phyloP scores from a whole-genome alignment of 768 basidiomycete genomes.

The Trametes sanguinea region DNA sequence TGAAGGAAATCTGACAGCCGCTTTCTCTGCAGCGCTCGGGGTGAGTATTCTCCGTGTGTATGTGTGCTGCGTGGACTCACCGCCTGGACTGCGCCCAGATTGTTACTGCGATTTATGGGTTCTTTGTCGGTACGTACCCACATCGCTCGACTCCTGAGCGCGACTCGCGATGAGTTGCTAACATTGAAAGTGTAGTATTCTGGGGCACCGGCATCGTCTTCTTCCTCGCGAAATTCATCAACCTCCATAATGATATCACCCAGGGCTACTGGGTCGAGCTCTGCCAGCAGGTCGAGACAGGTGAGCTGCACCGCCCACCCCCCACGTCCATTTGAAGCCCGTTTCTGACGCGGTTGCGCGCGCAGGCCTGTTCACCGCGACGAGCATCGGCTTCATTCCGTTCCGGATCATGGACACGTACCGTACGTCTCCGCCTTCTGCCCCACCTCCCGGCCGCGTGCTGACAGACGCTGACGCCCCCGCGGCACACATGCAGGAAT shows the following conservation, averaged over 20 bases:
- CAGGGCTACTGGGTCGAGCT: conserved; percentile 86
- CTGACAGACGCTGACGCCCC: background rate
- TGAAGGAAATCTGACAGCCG: background rate
- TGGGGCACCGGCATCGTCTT: conserved; percentile 87
- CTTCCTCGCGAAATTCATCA: conserved; percentile 68
- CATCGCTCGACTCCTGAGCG: background rate
- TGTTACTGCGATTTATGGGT: conserved; percentile 74
- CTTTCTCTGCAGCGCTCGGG: conserved; percentile 55
- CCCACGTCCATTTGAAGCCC: background rate
- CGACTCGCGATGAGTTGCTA: background rate
- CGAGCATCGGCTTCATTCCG: conserved; percentile 80
- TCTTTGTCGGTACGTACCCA: conserved; percentile 56
- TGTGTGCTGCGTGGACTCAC: too few relatives aligned
- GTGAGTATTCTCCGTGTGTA: conserved; percentile 41
- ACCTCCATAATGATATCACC: conserved; percentile 63
- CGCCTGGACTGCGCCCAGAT: conserved; percentile 37
- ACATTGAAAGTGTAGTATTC: conserved; percentile 50
- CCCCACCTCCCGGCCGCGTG: background rate
- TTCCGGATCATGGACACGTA: conserved; percentile 76
- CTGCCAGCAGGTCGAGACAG: conserved; percentile 74
- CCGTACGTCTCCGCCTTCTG: conserved; percentile 39
- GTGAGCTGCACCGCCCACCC: conserved; percentile 37
- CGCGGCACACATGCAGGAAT: conserved; percentile 49
- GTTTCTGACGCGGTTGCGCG: background rate
- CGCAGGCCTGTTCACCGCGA: conserved; percentile 73